Conservation (phyloP, 371 early-diverging fungal species). For the Basidiobolus heterosporus region DNA sequence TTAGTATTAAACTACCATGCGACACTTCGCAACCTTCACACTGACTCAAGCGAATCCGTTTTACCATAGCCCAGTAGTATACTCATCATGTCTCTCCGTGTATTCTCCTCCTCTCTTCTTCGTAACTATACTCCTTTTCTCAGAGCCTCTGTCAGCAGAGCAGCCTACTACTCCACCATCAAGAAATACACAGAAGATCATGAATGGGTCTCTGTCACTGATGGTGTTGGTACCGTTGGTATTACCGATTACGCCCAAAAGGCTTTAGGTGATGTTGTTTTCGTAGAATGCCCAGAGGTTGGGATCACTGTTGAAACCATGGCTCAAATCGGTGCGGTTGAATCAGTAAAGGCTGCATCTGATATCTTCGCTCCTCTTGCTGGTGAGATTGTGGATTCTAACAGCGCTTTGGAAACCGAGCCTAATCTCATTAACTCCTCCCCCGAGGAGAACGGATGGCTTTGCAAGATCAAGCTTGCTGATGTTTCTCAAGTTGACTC, state of each 20-base stretch:
- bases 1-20: no score
- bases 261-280: constrained; percentile 90
- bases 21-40: no score
- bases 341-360: constrained; percentile 89
- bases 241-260: constrained; percentile 84
- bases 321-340: constrained; percentile 73
- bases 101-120: neutral
- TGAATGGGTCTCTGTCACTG: constrained; percentile 74
- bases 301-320: constrained; percentile 29
- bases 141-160: neutral
- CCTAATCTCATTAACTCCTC: constrained; percentile 62
- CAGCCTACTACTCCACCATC: neutral
- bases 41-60: no score
- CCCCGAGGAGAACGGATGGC: constrained; percentile 75
- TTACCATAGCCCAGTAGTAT: neutral
- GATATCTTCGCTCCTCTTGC: constrained; percentile 81
- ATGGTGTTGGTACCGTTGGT: constrained; percentile 73
- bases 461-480: constrained; percentile 74
- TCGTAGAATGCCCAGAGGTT: constrained; percentile 57
- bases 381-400: constrained; percentile 70
- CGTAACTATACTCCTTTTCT: neutral
- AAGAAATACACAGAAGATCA: constrained; percentile 72
- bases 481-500: constrained; percentile 42
- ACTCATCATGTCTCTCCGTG: neutral
- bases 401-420: constrained; percentile 36